A percentile compares a stretch with the other conserved stretches of the same genome.
Evolutionary conservation across 2,329 filamentous ascomycete species (phyloP).

Genomic region (Trematosphaeria pertusa): DNA sequence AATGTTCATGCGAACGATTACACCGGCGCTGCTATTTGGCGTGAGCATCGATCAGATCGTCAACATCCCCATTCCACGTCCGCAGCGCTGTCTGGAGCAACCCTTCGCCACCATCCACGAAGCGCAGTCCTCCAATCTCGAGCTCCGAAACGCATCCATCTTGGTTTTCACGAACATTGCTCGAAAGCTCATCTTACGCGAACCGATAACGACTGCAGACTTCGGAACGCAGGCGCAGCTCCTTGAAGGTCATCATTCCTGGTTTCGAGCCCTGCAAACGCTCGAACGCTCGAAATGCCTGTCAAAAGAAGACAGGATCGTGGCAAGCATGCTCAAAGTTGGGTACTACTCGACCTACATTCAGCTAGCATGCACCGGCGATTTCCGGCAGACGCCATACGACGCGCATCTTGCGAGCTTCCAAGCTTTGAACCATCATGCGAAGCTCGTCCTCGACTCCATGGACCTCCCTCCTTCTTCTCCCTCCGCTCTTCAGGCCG

Average conservation of each 20-base stretch:
- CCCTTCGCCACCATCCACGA: slow-evolving; percentile 15
- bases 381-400: slow-evolving; percentile 2
- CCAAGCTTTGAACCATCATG: slow-evolving; percentile 11
- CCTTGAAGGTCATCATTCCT: slow-evolving; percentile 13
- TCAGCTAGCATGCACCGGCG: neutral
- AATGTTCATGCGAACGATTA: slow-evolving; percentile 16
- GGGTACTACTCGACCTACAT: slow-evolving; percentile 1
- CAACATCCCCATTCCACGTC: slow-evolving; percentile 1
- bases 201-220: slow-evolving; percentile 3
- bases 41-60: slow-evolving; percentile 9
- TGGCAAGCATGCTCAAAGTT: slow-evolving; percentile 7
- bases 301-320: slow-evolving; percentile 9
- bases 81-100: neutral
- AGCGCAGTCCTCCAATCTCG: slow-evolving; percentile 9
- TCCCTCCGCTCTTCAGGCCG: neutral
- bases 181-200: neutral
- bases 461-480: slow-evolving; percentile 1
- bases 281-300: slow-evolving; percentile 6
- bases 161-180: slow-evolving; percentile 1
- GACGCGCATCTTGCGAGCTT: slow-evolving; percentile 1
- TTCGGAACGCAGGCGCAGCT: slow-evolving; percentile 6
- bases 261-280: slow-evolving; percentile 9
- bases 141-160: slow-evolving; percentile 16
- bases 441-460: slow-evolving; percentile 15
- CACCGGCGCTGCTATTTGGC: slow-evolving; percentile 15